Evolutionary conservation across 345 rosid genomes (phyloP).

Genomic region (Aquilaria yunnanensis): DNA sequence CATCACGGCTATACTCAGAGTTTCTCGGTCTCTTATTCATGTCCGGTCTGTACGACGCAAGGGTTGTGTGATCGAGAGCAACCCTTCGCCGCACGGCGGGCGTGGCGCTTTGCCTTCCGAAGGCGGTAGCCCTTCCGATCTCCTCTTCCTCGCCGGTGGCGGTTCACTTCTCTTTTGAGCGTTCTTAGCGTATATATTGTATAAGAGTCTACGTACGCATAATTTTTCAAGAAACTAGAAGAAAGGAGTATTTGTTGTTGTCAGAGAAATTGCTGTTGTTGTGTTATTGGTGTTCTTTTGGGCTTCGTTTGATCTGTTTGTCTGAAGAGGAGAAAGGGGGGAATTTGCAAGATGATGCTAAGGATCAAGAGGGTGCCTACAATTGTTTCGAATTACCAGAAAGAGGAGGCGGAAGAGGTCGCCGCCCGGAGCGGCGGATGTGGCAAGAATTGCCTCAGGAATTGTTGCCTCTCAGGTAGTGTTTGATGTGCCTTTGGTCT

Average conservation of each 20-base stretch:
- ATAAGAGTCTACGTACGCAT: background rate
- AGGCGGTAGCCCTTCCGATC: constrained; percentile 99
- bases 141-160: constrained; percentile 99
- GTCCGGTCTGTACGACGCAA: constrained; percentile 78
- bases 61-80: constrained; percentile 74
- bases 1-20: constrained; percentile 99
- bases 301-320: constrained; percentile 9
- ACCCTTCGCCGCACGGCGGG: constrained; percentile 99
- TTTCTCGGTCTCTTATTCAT: constrained; percentile 51
- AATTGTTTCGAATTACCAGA: constrained; percentile 72
- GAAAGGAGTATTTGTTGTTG: background rate
- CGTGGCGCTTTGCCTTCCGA: constrained; percentile 99
- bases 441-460: constrained; percentile 69
- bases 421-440: constrained; percentile 55
- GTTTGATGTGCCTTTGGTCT: background rate
- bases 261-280: constrained; percentile 2
- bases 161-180: constrained; percentile 30
- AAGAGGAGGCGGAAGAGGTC: constrained; percentile 59
- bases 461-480: constrained; percentile 71
- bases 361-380: constrained; percentile 90
- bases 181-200: constrained; percentile 9
- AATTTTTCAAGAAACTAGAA: background rate
- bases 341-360: constrained; percentile 42
- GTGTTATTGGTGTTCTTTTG: constrained; percentile 9
- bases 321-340: constrained; percentile 12